Evolutionary conservation across 352 stramenopile species (phyloP), one percentile per base, ranked within the genome.

Genomic region (Pythium graminicola): DNA sequence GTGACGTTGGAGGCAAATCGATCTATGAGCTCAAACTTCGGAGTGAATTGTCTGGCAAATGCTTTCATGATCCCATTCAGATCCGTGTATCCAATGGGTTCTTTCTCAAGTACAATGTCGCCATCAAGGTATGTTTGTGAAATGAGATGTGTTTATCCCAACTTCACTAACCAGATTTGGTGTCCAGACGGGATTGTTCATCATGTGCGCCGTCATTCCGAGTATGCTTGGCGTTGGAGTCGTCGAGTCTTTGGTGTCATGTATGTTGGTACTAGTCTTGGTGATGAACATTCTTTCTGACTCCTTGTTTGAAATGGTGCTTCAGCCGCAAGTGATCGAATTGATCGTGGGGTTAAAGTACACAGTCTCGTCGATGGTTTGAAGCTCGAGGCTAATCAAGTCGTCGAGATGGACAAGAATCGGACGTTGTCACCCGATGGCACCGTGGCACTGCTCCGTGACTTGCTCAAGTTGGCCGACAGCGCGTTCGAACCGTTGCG

Each of bases 101-200:
- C 16, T 54, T 61, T 24, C 36, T 24, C 14, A 54, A 42, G 19
- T 46, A 61, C 17, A 45, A 33, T n/a, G 45, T 32, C 26, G 11
- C 17, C 7, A 43, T 61, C 45, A 41, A 61, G 24, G 54, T 61
- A 36, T 24, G 52, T 52, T 23, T 48, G 22, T 38, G 27, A 6
- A n/a, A 22, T 11, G n/a, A 5, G 33, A 22, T n/a, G 33, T 20
- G 8, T 19, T 10, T 41, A n/a, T n/a, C n/a, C n/a, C n/a, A n/a
- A n/a, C 9, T 19, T 41, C 13, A 4, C 33, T 41, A 11, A 41
- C 6, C 20, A 5, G 4, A 22, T 41, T n/a, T 16, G 8, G 33
- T 19, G 13, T 16, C 6, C 20, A 57, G 50, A 42, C 14, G 16
- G 50, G 50, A 6, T n/a, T 57, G 11, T 57, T 40, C 11, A 2